Evolutionary conservation across 768 basidiomycete genomes (phyloP).

Genomic region (Brasilioporus rufonigricans): DNA sequence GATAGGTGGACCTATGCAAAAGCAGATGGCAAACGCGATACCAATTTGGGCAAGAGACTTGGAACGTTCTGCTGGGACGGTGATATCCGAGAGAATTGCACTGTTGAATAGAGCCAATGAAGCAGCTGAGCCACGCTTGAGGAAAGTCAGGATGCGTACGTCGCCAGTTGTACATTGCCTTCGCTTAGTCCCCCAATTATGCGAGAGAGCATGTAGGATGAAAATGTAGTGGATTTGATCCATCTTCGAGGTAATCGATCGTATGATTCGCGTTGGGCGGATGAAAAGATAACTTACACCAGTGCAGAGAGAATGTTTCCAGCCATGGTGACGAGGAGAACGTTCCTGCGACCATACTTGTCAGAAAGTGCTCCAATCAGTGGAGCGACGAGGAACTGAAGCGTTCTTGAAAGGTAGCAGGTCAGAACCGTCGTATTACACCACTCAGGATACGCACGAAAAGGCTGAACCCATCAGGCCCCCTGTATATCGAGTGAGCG

Average conservation of each 20-base stretch:
- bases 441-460: constrained; percentile 57
- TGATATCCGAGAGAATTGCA: constrained; percentile 92
- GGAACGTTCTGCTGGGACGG: constrained; percentile 74
- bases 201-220: constrained; percentile 84
- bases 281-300: constrained; percentile 49
- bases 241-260: constrained; percentile 48
- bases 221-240: constrained; percentile 88
- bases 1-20: constrained; percentile 88
- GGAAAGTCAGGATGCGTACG: constrained; percentile 50
- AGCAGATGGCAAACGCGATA: constrained; percentile 95
- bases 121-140: neutral
- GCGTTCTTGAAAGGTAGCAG: constrained; percentile 49
- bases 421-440: constrained; percentile 31
- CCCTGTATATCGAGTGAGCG: constrained; percentile 38
- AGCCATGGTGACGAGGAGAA: constrained; percentile 85
- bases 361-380: constrained; percentile 83
- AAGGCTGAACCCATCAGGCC: constrained; percentile 94
- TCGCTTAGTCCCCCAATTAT: constrained; percentile 93
- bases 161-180: constrained; percentile 95
- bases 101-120: constrained; percentile 37
- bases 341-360: constrained; percentile 80
- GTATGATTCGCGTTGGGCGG: neutral
- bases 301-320: constrained; percentile 92
- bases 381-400: constrained; percentile 84
- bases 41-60: constrained; percentile 90